phyloP scores from a whole-genome alignment of 345 rosid species.

The Eucalyptus erythrocorys region DNA sequence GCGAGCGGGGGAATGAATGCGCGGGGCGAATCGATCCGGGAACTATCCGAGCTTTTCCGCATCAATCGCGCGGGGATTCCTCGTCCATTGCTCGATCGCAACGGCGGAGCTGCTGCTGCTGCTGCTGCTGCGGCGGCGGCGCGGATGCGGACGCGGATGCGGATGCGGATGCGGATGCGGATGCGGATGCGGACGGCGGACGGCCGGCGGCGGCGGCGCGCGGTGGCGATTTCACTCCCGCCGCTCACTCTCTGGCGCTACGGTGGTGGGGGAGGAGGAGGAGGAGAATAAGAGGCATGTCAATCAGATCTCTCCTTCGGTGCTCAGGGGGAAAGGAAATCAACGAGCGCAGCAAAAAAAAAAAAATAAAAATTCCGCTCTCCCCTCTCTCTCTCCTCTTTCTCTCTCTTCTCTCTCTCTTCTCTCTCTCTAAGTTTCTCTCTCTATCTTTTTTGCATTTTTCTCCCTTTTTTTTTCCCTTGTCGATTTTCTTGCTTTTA shows the following conservation, averaged over 20 bases:
- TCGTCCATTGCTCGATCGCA: background rate
- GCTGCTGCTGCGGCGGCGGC: background rate
- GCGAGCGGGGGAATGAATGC: background rate
- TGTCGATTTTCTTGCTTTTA: background rate
- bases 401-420: background rate
- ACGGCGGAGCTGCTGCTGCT: background rate
- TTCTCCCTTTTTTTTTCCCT: background rate
- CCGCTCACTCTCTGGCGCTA: background rate
- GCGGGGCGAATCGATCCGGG: background rate
- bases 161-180: background rate
- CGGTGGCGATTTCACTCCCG: background rate
- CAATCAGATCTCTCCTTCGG: background rate
- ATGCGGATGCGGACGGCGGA: background rate
- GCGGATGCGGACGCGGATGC: background rate
- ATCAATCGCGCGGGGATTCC: background rate
- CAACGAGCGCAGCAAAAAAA: background rate
- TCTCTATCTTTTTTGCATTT: background rate
- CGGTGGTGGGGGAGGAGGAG: background rate
- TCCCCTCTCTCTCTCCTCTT: background rate
- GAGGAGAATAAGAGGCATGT: background rate
- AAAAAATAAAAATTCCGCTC: too few relatives aligned
- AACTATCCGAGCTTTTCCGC: background rate
- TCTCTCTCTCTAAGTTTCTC: background rate
- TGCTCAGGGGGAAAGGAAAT: background rate
- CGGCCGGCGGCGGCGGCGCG: background rate